Percentiles rank a stretch among this genome's conserved stretches.
These are phyloP conservation scores for Blastobotrys aristatus DNA, from an alignment of 1,139 yeast genomes.

Conservation along the genomic window DNA sequence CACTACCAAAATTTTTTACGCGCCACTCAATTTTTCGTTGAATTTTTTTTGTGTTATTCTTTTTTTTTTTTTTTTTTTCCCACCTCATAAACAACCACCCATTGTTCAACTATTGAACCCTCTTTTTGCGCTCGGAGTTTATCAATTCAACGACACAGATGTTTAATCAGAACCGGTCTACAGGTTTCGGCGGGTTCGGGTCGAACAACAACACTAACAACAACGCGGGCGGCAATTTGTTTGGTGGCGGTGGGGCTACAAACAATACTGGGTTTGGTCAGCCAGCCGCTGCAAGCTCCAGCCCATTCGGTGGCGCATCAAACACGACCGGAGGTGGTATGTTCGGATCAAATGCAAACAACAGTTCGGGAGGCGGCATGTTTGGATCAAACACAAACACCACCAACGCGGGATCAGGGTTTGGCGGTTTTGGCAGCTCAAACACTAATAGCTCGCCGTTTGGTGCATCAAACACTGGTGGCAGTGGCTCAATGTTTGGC, in stretches of 20 bases:
- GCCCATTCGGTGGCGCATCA: constrained; percentile 16
- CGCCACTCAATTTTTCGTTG: background rate
- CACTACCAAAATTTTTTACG: background rate
- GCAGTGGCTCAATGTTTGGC: constrained; percentile 15
- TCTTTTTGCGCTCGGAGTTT: background rate
- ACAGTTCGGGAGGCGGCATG: constrained; percentile 8
- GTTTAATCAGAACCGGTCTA: constrained; percentile 27
- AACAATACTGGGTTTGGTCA: constrained; percentile 8
- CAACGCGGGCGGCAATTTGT: constrained; percentile 26
- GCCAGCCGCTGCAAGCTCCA: background rate
- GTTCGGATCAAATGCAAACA: constrained; percentile 29
- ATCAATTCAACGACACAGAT: too few relatives aligned
- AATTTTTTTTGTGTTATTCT: background rate
- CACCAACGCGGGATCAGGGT: constrained; percentile 6
- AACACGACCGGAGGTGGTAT: constrained; percentile 31
- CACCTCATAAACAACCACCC: too few relatives aligned
- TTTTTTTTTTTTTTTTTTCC: background rate
- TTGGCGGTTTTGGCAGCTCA: constrained; percentile 9
- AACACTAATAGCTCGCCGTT: constrained; percentile 13
- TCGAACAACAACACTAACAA: constrained; percentile 16
- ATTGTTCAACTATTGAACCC: too few relatives aligned
- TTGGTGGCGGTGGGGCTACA: constrained; percentile 28
- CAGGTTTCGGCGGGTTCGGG: constrained; percentile 28
- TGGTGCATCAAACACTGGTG: constrained; percentile 15
- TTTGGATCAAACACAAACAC: constrained; percentile 18